Conservation (phyloP, 2,329 filamentous ascomycete genomes). For the Sarocladium kiliense region DNA sequence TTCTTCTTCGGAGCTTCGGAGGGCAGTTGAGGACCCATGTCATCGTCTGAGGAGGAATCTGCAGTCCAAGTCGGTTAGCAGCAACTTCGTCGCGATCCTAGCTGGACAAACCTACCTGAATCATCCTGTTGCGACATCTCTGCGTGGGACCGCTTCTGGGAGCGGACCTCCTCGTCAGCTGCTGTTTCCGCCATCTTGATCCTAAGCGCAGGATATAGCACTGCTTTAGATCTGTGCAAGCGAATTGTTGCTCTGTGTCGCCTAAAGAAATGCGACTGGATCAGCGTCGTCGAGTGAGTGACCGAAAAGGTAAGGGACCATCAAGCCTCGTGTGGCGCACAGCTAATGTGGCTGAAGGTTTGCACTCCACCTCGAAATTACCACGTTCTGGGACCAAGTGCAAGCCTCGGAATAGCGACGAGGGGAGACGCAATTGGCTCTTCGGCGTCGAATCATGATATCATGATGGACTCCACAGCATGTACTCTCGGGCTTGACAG, state of each 20-base stretch:
- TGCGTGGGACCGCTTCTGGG: conserved; percentile 47
- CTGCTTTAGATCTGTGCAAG: background rate
- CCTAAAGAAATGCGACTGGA: background rate
- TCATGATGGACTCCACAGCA: background rate
- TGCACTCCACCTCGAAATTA: background rate
- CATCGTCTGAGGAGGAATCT: conserved; percentile 78
- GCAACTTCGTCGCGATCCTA: background rate
- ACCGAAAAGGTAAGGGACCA: background rate
- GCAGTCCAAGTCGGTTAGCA: conserved; percentile 8
- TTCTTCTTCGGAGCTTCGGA: conserved; percentile 82
- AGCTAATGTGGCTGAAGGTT: background rate
- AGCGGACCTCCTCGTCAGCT: conserved; percentile 25
- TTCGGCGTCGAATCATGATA: background rate
- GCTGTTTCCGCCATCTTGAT: conserved; percentile 21
- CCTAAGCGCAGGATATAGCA: background rate
- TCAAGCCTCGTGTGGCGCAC: background rate
- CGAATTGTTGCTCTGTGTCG: background rate
- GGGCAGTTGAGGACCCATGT: conserved; percentile 89
- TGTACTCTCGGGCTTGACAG: background rate
- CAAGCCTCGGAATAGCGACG: background rate
- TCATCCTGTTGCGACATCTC: conserved; percentile 46
- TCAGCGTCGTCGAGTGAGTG: background rate
- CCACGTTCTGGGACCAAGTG: background rate
- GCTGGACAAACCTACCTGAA: conserved; percentile 22
- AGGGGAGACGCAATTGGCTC: background rate